Base-by-base conservation (phyloP, 345 rosid species). In the Toxicodendron radicans region DNA sequence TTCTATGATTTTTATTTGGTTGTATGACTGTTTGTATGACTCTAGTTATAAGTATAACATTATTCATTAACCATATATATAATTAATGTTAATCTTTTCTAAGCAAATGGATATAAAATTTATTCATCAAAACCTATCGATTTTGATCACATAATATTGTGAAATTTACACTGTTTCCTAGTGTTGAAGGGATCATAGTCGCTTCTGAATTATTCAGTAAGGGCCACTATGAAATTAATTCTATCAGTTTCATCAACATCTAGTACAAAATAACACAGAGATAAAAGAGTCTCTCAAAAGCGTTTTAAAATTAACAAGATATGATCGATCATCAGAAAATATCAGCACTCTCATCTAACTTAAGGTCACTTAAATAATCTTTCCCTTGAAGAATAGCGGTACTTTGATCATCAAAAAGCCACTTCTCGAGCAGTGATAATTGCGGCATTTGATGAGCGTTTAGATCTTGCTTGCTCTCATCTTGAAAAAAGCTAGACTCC, bases 401-500 rank as follows among this genome's bases (percentile, higher is more conserved):
- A 79, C 81, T 84, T 51, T 63, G 68, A 58, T 89, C 97, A 61
- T 91, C 94, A 72, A 84, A 80, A 20, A 88, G 85, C 92, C 94
- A 92, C 64, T 88, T 85, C 79, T 92, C 97, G 64, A 92, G 82
- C 85, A 86, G 68, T 24, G 91, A 86, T 9, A 66, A 57, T 73
- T 84, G 76, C 24, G 84, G 86, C 71, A 80, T 73, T 75, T 83
- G 86, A 33, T 53, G 71, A 17, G 58, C 70, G 46, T 52, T 62
- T 56, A 63, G 67, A 72, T 74, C 84, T 60, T 84, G 85, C 73
- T 83, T 87, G 75, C 79, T 77, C 56, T 86, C 92, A 71, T 35
- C 89, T 75, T 81, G 90, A 74, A 81, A 74, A 71, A 81, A 60
- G 82, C 81, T 74, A 46, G 81, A 75, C 53, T 82, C 88, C 8